Conservation (phyloP, 164 flowering plant species). For the Magnolia kwangsiensis region DNA sequence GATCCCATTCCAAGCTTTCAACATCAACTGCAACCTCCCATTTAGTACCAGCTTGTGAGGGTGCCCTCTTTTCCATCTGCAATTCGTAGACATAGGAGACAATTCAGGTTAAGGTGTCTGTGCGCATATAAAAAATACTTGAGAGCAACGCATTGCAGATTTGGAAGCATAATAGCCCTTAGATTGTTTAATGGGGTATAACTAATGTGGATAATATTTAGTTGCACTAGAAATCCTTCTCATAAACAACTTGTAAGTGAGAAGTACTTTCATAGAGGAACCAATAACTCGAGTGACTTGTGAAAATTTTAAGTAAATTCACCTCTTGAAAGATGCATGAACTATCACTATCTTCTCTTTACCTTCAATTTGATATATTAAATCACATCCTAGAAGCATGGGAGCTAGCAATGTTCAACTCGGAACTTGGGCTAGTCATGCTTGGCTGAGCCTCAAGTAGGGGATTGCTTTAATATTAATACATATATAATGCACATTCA, state of each 20-base stretch:
- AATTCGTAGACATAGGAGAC: neutral
- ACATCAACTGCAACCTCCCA: conserved; percentile 84
- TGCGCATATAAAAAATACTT: neutral
- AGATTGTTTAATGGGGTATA: no score
- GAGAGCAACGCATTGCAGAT: neutral
- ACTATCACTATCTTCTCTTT: neutral
- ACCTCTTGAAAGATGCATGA: neutral
- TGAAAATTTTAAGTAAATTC: neutral
- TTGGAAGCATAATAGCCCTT: neutral
- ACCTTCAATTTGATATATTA: neutral
- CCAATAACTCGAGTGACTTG: neutral
- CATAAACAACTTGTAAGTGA: neutral
- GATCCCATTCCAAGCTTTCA: conserved; percentile 96
- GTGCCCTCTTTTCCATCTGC: conserved; percentile 77
- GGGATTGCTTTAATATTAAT: no score
- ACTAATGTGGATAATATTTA: no score
- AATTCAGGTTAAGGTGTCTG: neutral
- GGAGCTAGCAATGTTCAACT: neutral
- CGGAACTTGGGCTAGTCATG: neutral
- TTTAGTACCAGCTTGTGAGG: conserved; percentile 63
- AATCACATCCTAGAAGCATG: neutral
- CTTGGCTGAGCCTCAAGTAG: no score
- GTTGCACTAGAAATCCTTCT: neutral
- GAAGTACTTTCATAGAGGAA: neutral
- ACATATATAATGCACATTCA: no score